Percentiles rank a stretch among this genome's conserved stretches.
Conservation (phyloP, 306 rosid species). For the Hylodesmum podocarpum region DNA sequence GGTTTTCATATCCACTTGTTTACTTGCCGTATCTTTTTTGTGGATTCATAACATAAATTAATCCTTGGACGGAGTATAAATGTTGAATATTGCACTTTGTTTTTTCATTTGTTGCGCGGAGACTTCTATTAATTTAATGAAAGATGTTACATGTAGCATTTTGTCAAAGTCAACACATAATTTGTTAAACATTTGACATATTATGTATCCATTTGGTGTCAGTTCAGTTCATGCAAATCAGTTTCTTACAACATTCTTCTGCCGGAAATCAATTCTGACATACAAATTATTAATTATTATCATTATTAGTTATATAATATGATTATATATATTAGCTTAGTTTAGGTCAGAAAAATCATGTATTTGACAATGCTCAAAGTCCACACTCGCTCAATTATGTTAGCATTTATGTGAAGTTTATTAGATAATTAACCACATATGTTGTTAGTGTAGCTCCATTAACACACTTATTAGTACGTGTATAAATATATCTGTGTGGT, state of each 20-base stretch:
- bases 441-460: constrained; percentile 32
- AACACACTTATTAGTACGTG: background rate
- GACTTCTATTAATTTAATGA: constrained; percentile 6
- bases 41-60: background rate
- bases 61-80: constrained; percentile 31
- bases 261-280: constrained; percentile 14
- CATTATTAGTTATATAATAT: no score
- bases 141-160: background rate
- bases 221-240: background rate
- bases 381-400: constrained; percentile 22
- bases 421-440: background rate
- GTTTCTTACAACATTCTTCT: constrained; percentile 18
- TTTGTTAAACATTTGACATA: constrained; percentile 8
- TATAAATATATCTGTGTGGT: background rate
- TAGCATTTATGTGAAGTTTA: background rate
- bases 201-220: background rate
- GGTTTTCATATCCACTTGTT: constrained; percentile 21
- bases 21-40: constrained; percentile 15
- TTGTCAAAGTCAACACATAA: constrained; percentile 35
- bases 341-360: background rate
- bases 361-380: background rate
- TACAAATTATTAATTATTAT: background rate
- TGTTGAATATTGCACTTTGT: constrained; percentile 19
- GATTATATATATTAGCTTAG: background rate
- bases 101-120: background rate